These are phyloP conservation scores for Dendrobium huoshanense DNA, from an alignment of 106 monocot species.

Conservation along the genomic window DNA sequence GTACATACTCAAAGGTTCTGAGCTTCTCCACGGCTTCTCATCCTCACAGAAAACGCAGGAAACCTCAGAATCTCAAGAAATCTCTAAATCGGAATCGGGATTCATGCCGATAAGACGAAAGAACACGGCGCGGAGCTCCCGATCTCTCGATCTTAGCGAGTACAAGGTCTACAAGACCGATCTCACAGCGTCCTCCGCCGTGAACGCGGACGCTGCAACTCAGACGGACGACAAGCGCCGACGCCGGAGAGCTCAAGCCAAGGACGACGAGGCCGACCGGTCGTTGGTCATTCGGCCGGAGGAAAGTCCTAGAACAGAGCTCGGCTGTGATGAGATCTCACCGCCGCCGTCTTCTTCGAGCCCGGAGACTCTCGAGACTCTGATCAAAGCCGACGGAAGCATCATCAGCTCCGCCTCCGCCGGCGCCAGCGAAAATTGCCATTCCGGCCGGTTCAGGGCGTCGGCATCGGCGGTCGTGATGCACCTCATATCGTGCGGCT, in stretches of 20 bases:
- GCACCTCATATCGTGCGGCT: slow-evolving; percentile 79
- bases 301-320: slow-evolving; percentile 23
- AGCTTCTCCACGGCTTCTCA: slow-evolving; percentile 27
- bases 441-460: slow-evolving; percentile 43
- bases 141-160: slow-evolving; percentile 55
- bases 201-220: slow-evolving; percentile 61
- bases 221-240: slow-evolving; percentile 61
- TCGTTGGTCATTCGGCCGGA: background rate
- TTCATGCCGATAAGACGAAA: slow-evolving; percentile 14
- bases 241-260: slow-evolving; percentile 15
- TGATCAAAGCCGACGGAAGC: slow-evolving; percentile 37
- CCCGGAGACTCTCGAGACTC: slow-evolving; percentile 60
- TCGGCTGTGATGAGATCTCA: slow-evolving; percentile 60
- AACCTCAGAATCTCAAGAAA: slow-evolving; percentile 3
- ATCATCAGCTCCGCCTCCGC: background rate
- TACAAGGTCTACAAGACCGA: slow-evolving; percentile 79
- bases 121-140: slow-evolving; percentile 20
- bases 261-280: background rate
- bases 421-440: slow-evolving; percentile 13
- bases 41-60: slow-evolving; percentile 15
- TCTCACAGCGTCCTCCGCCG: slow-evolving; percentile 13
- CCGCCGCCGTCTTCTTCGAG: slow-evolving; percentile 78
- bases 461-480: slow-evolving; percentile 78
- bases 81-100: background rate
- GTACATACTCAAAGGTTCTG: slow-evolving; percentile 92